Evolutionary conservation across 78 protist species (phyloP), one percentile per base, ranked within the genome.

Genomic region (Dictyostelium firmibasis): DNA sequence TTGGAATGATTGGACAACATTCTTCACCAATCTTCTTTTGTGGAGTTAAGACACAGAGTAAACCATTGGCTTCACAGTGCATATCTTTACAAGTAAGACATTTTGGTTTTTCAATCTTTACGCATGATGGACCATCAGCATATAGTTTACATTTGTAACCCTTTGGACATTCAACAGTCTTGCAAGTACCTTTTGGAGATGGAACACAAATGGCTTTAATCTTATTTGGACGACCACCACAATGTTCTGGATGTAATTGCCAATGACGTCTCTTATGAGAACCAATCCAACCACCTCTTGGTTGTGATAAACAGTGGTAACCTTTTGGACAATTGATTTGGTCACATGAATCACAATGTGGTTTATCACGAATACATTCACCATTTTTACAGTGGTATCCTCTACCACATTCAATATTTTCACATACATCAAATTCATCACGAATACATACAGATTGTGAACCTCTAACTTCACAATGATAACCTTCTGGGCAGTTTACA

Each of bases 1-100:
- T 44, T 76, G 93, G 85, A 64, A 78, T 25, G 44, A 76, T 29
- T 79, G 85, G 79, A 67, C 93, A 88, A 75, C 92, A 85, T 29
- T 76, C 82, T n/a, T 41, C 81, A 23, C 11, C 62, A 8, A 16
- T n/a, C 16, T n/a, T 43, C 33, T 23, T 31, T 38, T 81, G 77
- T 69, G 41, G 41, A 18, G 47, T 31, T 14, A 36, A 64, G 27
- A 79, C 82, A 79, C 93, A 88, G 33, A 62, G 78, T 53, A 79
- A 31, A 13, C 93, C 93, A 64, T 62, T 50, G 1, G 41, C 36
- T 36, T 47, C 86, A 64, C 93, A 88, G 23, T 77, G 43, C 86
- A 82, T 82, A 82, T 82, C 86, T 23, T 29, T 9, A 33, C 86
- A 82, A 10, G 76, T 82, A 14, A 82, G 50, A 60, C 86, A 82